A percentile compares a stretch with the other conserved stretches of the same genome.
phyloP scores from a whole-genome alignment of 2,329 filamentous ascomycete genomes.

The Arachnomyces sp. region DNA sequence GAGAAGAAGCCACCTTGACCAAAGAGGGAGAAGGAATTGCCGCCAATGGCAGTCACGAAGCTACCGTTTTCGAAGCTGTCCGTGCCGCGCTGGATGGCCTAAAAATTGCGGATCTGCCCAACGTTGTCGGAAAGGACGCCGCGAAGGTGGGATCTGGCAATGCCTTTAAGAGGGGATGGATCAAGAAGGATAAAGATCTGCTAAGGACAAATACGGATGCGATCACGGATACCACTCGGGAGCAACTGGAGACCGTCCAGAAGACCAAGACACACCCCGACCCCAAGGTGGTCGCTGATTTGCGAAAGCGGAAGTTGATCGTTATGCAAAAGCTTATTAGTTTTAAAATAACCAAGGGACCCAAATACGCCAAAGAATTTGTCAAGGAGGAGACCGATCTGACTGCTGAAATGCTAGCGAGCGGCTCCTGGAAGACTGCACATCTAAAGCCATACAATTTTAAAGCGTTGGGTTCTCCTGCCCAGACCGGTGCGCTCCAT shows the following conservation, averaged over 20 bases:
- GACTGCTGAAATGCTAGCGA: slow-evolving; percentile 82
- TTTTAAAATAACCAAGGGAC: slow-evolving; percentile 77
- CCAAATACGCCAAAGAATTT: slow-evolving; percentile 82
- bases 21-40: slow-evolving; percentile 65
- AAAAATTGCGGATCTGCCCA: slow-evolving; percentile 63
- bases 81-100: slow-evolving; percentile 68
- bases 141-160: slow-evolving; percentile 77
- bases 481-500: slow-evolving; percentile 44
- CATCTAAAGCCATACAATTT: slow-evolving; percentile 82
- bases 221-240: slow-evolving; percentile 71
- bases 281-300: slow-evolving; percentile 66
- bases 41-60: slow-evolving; percentile 71
- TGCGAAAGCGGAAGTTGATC: slow-evolving; percentile 89
- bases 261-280: slow-evolving; percentile 63
- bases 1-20: slow-evolving; percentile 69
- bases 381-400: slow-evolving; percentile 91
- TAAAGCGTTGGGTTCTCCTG: slow-evolving; percentile 55
- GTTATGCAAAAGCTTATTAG: slow-evolving; percentile 74
- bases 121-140: slow-evolving; percentile 39
- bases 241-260: slow-evolving; percentile 67
- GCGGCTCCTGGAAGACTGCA: slow-evolving; percentile 84
- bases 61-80: slow-evolving; percentile 71
- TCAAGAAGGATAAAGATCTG: slow-evolving; percentile 55
- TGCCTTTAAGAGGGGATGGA: slow-evolving; percentile 72
- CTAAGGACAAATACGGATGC: slow-evolving; percentile 55